Conservation (phyloP, 1,284 basidiomycete species). For the Cutaneotrichosporon curvatum region DNA sequence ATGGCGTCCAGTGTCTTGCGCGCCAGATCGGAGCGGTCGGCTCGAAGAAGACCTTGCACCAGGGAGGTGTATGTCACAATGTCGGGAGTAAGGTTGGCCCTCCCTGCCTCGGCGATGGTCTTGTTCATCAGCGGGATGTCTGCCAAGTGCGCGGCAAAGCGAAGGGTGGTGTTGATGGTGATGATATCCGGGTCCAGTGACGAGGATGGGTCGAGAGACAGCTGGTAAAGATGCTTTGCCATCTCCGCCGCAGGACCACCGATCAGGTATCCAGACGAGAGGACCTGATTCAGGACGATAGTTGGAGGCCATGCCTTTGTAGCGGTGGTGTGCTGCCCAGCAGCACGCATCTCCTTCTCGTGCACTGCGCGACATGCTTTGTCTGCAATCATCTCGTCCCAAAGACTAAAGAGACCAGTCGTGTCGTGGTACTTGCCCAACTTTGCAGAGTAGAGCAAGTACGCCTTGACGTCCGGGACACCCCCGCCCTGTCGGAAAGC, state of each 20-base stretch:
- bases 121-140: conserved; percentile 58
- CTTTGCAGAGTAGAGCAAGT: conserved; percentile 38
- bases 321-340: not conserved
- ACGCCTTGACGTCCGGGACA: conserved; percentile 36
- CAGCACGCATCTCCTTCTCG: conserved; percentile 1
- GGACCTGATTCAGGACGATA: conserved; percentile 37
- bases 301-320: conserved; percentile 33
- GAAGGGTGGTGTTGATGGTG: conserved; percentile 70
- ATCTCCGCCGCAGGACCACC: conserved; percentile 23
- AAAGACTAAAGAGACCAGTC: conserved; percentile 20
- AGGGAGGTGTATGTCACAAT: conserved; percentile 73
- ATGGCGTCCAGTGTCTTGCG: conserved; percentile 60
- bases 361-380: conserved; percentile 22
- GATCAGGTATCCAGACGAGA: conserved; percentile 32
- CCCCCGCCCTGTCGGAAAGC: conserved; percentile 20
- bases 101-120: conserved; percentile 54
- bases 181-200: conserved; percentile 56
- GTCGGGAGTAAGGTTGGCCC: conserved; percentile 56
- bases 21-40: conserved; percentile 60
- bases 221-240: conserved; percentile 33
- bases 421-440: conserved; percentile 31
- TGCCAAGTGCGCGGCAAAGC: conserved; percentile 55
- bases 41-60: conserved; percentile 62
- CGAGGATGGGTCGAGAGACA: conserved; percentile 26
- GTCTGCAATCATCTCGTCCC: conserved; percentile 37